phyloP scores from a whole-genome alignment of 1,139 yeast species.

The Hemisphaericaspora xylofermentans region DNA sequence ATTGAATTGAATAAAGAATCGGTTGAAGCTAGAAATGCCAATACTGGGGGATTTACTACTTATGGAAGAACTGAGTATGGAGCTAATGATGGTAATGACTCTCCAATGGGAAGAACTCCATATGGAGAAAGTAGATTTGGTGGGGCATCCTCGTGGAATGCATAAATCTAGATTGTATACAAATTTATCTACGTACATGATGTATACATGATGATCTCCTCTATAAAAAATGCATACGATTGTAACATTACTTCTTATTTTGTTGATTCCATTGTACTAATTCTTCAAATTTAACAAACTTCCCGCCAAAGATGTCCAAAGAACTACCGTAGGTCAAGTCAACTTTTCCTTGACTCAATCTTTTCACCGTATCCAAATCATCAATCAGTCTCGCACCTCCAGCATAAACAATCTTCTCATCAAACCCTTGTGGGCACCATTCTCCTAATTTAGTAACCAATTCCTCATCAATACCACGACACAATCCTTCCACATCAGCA shows the following conservation, averaged over 20 bases:
- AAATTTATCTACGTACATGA: background rate
- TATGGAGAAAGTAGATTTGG: slow-evolving; percentile 45
- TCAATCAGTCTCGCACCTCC: slow-evolving; percentile 85
- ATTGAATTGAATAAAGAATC: slow-evolving; percentile 71
- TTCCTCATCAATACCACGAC: slow-evolving; percentile 84
- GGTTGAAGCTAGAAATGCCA: slow-evolving; percentile 47
- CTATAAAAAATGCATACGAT: slow-evolving; percentile 2
- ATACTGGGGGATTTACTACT: slow-evolving; percentile 47
- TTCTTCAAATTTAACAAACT: slow-evolving; percentile 69
- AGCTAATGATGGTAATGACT: slow-evolving; percentile 37
- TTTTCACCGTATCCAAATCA: slow-evolving; percentile 66
- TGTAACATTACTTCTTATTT: slow-evolving; percentile 4
- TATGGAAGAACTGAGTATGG: slow-evolving; percentile 50
- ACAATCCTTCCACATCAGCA: slow-evolving; percentile 96
- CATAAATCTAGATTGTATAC: too few relatives aligned
- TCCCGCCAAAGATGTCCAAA: slow-evolving; percentile 91
- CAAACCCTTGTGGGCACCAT: slow-evolving; percentile 64
- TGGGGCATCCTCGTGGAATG: slow-evolving; percentile 16
- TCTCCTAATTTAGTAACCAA: slow-evolving; percentile 69
- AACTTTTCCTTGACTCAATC: slow-evolving; percentile 74
- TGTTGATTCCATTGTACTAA: slow-evolving; percentile 67
- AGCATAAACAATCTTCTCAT: slow-evolving; percentile 83
- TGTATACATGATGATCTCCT: too few relatives aligned
- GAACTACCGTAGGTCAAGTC: slow-evolving; percentile 93
- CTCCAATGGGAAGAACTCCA: slow-evolving; percentile 37